phyloP scores from a whole-genome alignment of 1,139 yeast species.

The Pichia sp. region DNA sequence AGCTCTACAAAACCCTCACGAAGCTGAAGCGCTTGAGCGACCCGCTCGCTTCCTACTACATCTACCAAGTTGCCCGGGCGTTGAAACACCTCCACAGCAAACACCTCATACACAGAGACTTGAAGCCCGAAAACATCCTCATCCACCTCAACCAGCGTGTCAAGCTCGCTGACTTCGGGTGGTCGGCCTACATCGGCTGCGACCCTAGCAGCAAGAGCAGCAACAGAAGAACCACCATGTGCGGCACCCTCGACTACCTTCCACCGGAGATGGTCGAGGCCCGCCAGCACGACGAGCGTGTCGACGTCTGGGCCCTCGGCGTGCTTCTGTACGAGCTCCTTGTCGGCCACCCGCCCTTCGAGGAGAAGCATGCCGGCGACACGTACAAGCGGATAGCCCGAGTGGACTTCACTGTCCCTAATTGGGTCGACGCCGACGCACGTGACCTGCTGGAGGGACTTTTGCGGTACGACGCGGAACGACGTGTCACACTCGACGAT shows the following conservation, averaged over 20 bases:
- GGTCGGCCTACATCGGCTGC: constrained; percentile 64
- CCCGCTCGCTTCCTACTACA: constrained; percentile 4
- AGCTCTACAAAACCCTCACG: constrained; percentile 47
- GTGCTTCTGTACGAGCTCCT: constrained; percentile 79
- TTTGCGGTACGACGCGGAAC: constrained; percentile 1
- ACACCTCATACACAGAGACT: constrained; percentile 82
- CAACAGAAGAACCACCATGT: constrained; percentile 65
- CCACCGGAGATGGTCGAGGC: constrained; percentile 96
- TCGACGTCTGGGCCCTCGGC: constrained; percentile 93
- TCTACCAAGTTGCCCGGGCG: constrained; percentile 55
- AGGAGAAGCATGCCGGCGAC: constrained; percentile 58
- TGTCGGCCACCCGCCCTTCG: constrained; percentile 91
- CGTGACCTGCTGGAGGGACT: constrained; percentile 3
- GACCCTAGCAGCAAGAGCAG: constrained; percentile 12
- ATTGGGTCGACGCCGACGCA: constrained; percentile 4
- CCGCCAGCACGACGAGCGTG: constrained; percentile 69
- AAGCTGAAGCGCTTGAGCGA: constrained; percentile 44
- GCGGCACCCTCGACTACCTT: constrained; percentile 91
- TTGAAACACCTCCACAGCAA: constrained; percentile 74
- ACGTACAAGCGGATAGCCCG: constrained; percentile 76
- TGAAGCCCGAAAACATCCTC: constrained; percentile 87
- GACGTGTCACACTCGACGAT: not conserved
- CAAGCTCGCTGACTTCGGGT: constrained; percentile 91
- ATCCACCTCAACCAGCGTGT: constrained; percentile 67
- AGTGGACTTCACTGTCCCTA: constrained; percentile 44